These are phyloP conservation scores for Hysterangium stoloniferum DNA, from an alignment of 768 basidiomycete species.

Conservation along the genomic window DNA sequence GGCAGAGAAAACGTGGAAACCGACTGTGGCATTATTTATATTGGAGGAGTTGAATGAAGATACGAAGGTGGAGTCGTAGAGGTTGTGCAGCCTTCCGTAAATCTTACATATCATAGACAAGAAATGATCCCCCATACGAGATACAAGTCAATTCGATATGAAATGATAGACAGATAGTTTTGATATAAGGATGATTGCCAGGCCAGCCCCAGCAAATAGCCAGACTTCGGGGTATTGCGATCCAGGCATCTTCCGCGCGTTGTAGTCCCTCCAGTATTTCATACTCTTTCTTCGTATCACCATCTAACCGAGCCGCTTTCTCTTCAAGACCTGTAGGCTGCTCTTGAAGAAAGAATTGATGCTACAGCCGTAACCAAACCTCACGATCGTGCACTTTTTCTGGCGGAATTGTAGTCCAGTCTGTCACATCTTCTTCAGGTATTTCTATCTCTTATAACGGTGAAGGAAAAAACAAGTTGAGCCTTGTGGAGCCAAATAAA, in stretches of 20 bases:
- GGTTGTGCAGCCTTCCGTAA: background rate
- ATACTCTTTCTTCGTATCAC: background rate
- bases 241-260: background rate
- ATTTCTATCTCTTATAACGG: background rate
- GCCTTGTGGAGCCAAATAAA: conserved; percentile 33
- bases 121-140: background rate
- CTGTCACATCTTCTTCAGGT: conserved; percentile 43
- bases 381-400: conserved; percentile 30
- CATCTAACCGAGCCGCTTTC: conserved; percentile 18
- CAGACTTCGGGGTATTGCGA: background rate
- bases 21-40: conserved; percentile 53
- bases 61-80: background rate
- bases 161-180: background rate
- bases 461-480: conserved; percentile 42
- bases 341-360: conserved; percentile 72
- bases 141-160: background rate
- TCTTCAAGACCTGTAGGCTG: conserved; percentile 69
- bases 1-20: conserved; percentile 50
- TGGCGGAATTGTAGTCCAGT: conserved; percentile 65
- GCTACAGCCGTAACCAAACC: conserved; percentile 57
- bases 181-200: background rate
- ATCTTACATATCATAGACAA: background rate
- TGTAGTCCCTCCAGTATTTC: background rate
- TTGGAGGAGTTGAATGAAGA: conserved; percentile 30
- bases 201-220: background rate